Conservation (phyloP, 768 basidiomycete species). For the Russula olivacea region DNA sequence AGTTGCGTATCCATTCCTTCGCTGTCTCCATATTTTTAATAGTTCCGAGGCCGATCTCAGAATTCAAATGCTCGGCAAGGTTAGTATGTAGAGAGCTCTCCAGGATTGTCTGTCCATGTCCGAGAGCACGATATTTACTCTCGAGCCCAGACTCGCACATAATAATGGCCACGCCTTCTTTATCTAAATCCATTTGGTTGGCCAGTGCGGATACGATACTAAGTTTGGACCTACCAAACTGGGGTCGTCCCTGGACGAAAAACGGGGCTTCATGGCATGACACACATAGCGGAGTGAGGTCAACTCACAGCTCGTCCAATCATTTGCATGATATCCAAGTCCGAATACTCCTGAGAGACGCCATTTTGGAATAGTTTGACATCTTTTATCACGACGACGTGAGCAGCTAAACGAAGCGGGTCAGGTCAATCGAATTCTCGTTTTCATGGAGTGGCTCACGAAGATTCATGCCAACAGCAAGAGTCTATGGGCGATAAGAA, state of each 20-base stretch:
- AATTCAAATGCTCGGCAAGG: slow-evolving; percentile 88
- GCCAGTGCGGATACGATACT: not conserved
- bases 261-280: not conserved
- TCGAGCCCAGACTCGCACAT: slow-evolving; percentile 72
- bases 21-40: slow-evolving; percentile 66
- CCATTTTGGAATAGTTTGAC: slow-evolving; percentile 74
- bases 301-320: slow-evolving; percentile 78
- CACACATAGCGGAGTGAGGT: not conserved
- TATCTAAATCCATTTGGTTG: slow-evolving; percentile 44
- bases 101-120: slow-evolving; percentile 66
- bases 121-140: slow-evolving; percentile 61
- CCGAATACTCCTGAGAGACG: slow-evolving; percentile 73
- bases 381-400: slow-evolving; percentile 90
- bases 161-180: slow-evolving; percentile 77
- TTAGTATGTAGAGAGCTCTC: slow-evolving; percentile 83
- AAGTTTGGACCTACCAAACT: slow-evolving; percentile 56
- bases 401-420: slow-evolving; percentile 56
- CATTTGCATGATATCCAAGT: slow-evolving; percentile 95
- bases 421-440: not conserved
- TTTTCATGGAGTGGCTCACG: slow-evolving; percentile 44
- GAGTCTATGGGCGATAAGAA: slow-evolving; percentile 48
- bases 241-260: slow-evolving; percentile 68
- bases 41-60: slow-evolving; percentile 84
- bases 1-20: slow-evolving; percentile 74
- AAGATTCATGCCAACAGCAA: slow-evolving; percentile 94